Conservation (phyloP, 2,329 filamentous ascomycete species). For the Fusarium agapanthi region DNA sequence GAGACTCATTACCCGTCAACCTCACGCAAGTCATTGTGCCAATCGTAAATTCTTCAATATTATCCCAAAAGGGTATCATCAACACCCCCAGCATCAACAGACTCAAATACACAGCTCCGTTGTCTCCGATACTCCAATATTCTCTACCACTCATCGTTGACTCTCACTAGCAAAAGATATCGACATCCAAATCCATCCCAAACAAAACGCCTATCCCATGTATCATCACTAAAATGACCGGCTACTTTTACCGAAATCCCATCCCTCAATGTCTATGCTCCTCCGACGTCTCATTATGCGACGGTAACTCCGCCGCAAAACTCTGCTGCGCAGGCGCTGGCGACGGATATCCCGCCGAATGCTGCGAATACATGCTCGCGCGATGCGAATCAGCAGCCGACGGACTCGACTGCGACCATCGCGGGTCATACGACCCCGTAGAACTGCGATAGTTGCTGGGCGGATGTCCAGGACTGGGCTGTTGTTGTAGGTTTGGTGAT, state of each 20-base stretch:
- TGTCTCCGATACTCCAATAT: neutral
- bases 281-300: conserved; percentile 58
- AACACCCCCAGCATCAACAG: neutral
- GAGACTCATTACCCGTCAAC: too few relatives aligned
- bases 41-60: neutral
- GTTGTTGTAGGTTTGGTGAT: conserved; percentile 43
- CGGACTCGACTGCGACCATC: conserved; percentile 53
- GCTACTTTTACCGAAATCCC: neutral
- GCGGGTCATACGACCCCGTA: conserved; percentile 41
- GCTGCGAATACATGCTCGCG: conserved; percentile 41
- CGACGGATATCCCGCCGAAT: conserved; percentile 46
- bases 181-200: neutral
- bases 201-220: conserved; percentile 17
- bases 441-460: conserved; percentile 40
- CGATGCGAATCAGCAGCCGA: conserved; percentile 34
- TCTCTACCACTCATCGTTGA: neutral
- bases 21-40: neutral
- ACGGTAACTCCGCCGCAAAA: conserved; percentile 55
- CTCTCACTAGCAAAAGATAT: conserved; percentile 17
- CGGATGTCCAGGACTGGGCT: conserved; percentile 29
- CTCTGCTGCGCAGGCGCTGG: conserved; percentile 53
- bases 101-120: too few relatives aligned
- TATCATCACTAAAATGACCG: conserved; percentile 7
- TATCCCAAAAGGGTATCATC: neutral
- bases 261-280: conserved; percentile 47